phyloP scores from a whole-genome alignment of 2,329 filamentous ascomycete species.

The Zymoseptoria brevis region DNA sequence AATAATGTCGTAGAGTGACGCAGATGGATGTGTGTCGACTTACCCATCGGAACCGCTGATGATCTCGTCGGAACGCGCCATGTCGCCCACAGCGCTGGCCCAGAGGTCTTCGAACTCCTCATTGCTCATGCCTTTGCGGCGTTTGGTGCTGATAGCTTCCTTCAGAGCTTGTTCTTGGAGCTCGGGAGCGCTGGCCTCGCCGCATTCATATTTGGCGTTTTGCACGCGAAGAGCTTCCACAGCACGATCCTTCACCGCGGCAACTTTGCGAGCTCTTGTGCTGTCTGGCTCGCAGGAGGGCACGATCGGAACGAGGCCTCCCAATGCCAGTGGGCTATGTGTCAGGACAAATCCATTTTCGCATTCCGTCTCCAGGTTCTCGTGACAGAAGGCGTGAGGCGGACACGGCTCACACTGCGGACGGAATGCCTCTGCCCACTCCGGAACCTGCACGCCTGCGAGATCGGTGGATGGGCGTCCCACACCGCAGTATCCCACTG shows the following conservation, averaged over 20 bases:
- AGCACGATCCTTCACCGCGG: slow-evolving; percentile 78
- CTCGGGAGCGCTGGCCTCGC: slow-evolving; percentile 61
- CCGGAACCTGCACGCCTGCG: slow-evolving; percentile 59
- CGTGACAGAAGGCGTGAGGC: slow-evolving; percentile 79
- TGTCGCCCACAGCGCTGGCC: slow-evolving; percentile 64
- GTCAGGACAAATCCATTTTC: slow-evolving; percentile 81
- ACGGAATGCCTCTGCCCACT: slow-evolving; percentile 60
- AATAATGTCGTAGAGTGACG: slow-evolving; percentile 6
- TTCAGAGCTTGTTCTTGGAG: slow-evolving; percentile 65
- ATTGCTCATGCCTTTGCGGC: slow-evolving; percentile 74
- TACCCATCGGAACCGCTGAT: slow-evolving; percentile 50
- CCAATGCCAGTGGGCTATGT: slow-evolving; percentile 73
- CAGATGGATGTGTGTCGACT: slow-evolving; percentile 32
- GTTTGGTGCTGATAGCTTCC: slow-evolving; percentile 63
- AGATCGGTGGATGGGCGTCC: slow-evolving; percentile 54
- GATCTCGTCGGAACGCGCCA: slow-evolving; percentile 55
- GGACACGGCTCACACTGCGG: slow-evolving; percentile 89
- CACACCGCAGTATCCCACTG: slow-evolving; percentile 88
- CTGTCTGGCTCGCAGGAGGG: slow-evolving; percentile 93
- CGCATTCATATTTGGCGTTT: slow-evolving; percentile 84
- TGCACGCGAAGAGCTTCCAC: slow-evolving; percentile 79
- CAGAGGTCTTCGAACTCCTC: slow-evolving; percentile 89
- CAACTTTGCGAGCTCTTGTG: slow-evolving; percentile 79
- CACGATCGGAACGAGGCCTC: slow-evolving; percentile 72
- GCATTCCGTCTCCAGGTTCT: slow-evolving; percentile 67